Evolutionary conservation across 345 rosid genomes (phyloP).

Genomic region (Boechera retrofracta): DNA sequence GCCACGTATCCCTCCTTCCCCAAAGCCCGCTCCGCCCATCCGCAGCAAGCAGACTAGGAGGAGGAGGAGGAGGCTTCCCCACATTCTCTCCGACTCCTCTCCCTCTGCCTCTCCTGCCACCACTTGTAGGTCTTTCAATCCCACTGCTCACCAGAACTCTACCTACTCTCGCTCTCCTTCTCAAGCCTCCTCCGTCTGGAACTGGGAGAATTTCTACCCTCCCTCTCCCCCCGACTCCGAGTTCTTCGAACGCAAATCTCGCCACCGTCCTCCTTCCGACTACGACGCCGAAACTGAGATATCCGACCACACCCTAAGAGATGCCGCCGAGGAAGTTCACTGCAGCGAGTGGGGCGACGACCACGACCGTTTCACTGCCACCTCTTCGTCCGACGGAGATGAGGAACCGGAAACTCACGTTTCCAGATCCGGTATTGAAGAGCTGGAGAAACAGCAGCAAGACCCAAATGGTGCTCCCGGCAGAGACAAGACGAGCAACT

Average conservation of each 20-base stretch:
- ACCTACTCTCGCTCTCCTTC: conserved; percentile 75
- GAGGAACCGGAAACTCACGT: conserved; percentile 49
- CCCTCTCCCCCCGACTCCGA: conserved; percentile 97
- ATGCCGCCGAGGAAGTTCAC: conserved; percentile 73
- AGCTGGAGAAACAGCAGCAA: conserved; percentile 40
- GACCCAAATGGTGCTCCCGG: not conserved
- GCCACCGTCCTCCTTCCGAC: conserved; percentile 35
- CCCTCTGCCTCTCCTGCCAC: conserved; percentile 64
- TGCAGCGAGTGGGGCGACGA: conserved; percentile 96
- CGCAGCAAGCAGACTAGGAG: conserved; percentile 1
- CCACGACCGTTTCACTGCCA: conserved; percentile 64
- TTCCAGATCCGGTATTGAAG: conserved; percentile 68
- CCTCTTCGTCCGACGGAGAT: conserved; percentile 54
- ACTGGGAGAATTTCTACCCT: conserved; percentile 94
- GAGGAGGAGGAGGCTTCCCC: conserved; percentile 52
- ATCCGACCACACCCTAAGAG: conserved; percentile 57
- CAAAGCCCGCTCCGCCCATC: conserved; percentile 35
- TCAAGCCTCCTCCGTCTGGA: conserved; percentile 89
- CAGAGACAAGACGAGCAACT: conserved; percentile 39
- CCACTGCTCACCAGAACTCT: conserved; percentile 73
- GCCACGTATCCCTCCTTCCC: conserved; percentile 47
- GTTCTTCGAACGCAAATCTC: conserved; percentile 61
- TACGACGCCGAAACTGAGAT: conserved; percentile 55
- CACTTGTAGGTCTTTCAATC: conserved; percentile 48
- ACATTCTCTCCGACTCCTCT: conserved; percentile 85